phyloP scores from a whole-genome alignment of 148 eudicot genomes.

The Salicornia ramosissima region DNA sequence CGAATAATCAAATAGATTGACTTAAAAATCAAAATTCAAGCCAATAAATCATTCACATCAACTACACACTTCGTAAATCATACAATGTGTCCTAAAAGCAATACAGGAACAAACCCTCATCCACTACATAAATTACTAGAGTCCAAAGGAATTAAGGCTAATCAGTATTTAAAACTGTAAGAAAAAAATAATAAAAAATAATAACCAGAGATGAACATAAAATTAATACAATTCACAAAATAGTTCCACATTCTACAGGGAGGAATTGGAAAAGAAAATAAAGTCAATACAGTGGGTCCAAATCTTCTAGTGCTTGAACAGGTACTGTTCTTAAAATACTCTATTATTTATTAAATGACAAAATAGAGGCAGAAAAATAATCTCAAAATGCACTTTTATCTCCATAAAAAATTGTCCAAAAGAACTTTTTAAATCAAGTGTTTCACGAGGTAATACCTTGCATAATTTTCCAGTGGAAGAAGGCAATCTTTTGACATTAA shows the following conservation, averaged over 20 bases:
- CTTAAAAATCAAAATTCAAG: background rate
- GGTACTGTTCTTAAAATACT: background rate
- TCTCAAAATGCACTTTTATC: no score
- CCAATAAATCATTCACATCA: conserved; percentile 2
- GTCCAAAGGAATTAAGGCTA: background rate
- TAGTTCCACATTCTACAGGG: no score
- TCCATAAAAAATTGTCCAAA: no score
- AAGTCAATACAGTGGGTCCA: background rate
- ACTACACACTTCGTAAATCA: background rate
- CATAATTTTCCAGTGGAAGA: no score
- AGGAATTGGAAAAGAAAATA: no score
- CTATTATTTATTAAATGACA: background rate
- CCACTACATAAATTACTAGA: background rate
- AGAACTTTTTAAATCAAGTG: no score
- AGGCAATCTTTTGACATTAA: no score
- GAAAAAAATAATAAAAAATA: no score
- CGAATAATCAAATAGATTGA: background rate
- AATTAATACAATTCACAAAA: no score
- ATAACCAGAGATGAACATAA: no score
- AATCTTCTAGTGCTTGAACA: background rate
- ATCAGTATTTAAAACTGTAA: background rate
- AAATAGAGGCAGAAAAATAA: background rate
- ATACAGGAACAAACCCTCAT: background rate
- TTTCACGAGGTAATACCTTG: no score
- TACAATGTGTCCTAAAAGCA: background rate